A percentile compares a stretch with the other conserved stretches of the same genome.
phyloP scores from a whole-genome alignment of 805 yeast species.

The Myxozyma melibiosi region DNA sequence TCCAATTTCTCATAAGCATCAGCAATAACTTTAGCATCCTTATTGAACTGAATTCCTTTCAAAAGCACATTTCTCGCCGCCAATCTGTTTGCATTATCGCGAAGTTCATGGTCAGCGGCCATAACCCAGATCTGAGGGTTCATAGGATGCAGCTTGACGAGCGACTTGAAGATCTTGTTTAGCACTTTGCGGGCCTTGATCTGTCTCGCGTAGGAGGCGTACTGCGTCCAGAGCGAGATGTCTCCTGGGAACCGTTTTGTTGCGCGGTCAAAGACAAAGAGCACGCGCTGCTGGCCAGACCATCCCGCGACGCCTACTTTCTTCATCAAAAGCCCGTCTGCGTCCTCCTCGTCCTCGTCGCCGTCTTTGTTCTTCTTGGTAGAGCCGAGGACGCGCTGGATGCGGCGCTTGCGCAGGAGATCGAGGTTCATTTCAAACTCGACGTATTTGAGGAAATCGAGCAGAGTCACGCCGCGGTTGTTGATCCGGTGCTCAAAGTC shows the following conservation, averaged over 20 bases:
- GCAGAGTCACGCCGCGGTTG: slow-evolving; percentile 76
- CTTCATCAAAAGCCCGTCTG: slow-evolving; percentile 49
- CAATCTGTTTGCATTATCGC: slow-evolving; percentile 80
- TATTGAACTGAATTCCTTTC: slow-evolving; percentile 79
- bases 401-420: slow-evolving; percentile 71
- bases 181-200: slow-evolving; percentile 41
- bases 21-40: slow-evolving; percentile 75
- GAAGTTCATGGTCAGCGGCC: slow-evolving; percentile 93
- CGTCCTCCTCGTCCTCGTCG: slow-evolving; percentile 45
- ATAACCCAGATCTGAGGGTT: slow-evolving; percentile 89
- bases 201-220: slow-evolving; percentile 57
- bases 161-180: slow-evolving; percentile 54
- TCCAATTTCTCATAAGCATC: slow-evolving; percentile 85
- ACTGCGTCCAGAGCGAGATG: slow-evolving; percentile 73
- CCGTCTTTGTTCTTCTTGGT: slow-evolving; percentile 42
- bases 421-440: slow-evolving; percentile 82
- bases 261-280: slow-evolving; percentile 82
- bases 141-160: slow-evolving; percentile 76
- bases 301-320: slow-evolving; percentile 64
- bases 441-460: slow-evolving; percentile 76
- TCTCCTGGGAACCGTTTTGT: slow-evolving; percentile 78
- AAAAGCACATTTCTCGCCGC: slow-evolving; percentile 87
- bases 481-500: slow-evolving; percentile 90
- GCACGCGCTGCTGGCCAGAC: slow-evolving; percentile 80
- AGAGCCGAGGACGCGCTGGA: slow-evolving; percentile 56